Percentiles rank a stretch among this genome's conserved stretches.
Conservation (phyloP, 768 basidiomycete species). For the Kwoniella bestiolae region DNA sequence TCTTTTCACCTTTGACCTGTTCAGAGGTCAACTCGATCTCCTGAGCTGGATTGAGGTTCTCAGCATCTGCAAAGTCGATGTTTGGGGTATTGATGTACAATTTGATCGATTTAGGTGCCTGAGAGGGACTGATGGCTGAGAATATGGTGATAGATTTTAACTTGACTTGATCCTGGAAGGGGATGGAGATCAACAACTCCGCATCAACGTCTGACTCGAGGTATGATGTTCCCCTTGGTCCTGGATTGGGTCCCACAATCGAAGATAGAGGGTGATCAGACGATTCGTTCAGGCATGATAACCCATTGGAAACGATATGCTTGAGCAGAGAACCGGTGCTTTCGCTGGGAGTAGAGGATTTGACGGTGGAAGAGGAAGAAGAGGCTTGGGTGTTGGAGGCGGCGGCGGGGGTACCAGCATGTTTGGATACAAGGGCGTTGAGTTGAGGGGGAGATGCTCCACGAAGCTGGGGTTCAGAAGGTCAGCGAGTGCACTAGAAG, state of each 20-base stretch:
- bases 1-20: constrained; percentile 50
- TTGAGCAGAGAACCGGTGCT: constrained; percentile 45
- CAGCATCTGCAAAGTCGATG: constrained; percentile 55
- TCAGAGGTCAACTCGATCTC: constrained; percentile 51
- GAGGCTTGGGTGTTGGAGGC: constrained; percentile 30
- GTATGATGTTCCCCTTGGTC: constrained; percentile 49
- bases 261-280: constrained; percentile 50
- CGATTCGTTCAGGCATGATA: constrained; percentile 57
- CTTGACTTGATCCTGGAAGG: constrained; percentile 55
- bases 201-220: constrained; percentile 58
- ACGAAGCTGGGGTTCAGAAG: constrained; percentile 40
- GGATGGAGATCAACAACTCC: constrained; percentile 53
- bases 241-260: constrained; percentile 50
- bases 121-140: constrained; percentile 43
- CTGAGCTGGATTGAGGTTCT: constrained; percentile 48
- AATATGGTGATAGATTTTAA: constrained; percentile 54
- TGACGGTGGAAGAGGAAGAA: constrained; percentile 26
- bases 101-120: constrained; percentile 56
- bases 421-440: constrained; percentile 46
- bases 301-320: constrained; percentile 49
- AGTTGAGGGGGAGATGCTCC: constrained; percentile 56
- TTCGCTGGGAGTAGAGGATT: constrained; percentile 28
- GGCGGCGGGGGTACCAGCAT: constrained; percentile 52
- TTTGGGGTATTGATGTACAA: constrained; percentile 55
- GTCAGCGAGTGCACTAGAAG: not conserved